Evolutionary conservation across 495 filamentous ascomycete genomes (phyloP), one percentile per base, ranked within the genome.

Genomic region (Podospora tetraspora): DNA sequence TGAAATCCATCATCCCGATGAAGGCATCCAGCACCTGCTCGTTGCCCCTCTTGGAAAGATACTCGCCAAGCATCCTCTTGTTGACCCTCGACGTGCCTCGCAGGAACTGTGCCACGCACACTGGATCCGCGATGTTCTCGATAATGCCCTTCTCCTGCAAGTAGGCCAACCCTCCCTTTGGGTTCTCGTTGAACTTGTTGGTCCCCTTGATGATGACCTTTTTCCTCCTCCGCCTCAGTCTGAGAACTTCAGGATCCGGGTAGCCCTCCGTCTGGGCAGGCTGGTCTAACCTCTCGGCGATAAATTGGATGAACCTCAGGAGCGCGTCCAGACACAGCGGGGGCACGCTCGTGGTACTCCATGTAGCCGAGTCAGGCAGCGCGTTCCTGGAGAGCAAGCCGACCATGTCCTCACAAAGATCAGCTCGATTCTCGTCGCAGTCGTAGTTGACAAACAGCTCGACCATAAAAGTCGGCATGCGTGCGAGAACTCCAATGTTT

Each of bases 361-460:
- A 99, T 24, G 94, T 98, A 12, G 94, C 96, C 3, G 95, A 97
- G 74, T 99, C 95, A 9, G 95, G 95, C 72, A 99, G 93, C 11
- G 95, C 95, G 74, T 96, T 98, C 66, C 95, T 85, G 29, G 95
- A 93, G 52, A 99, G 84, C 52, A 99, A 79, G 3, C 95, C 94
- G 59, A 99, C 87, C 84, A 98, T 89, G 73, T 99, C 95, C 77
- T 96, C 92, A 73, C 96, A 99, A 3, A 99, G 78, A 78, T 98
- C 95, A 43, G 88, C 89, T 30, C 96, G 88, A 76, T 98, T 92
- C 37, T 93, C 89, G 71, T 97, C 94, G 70, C 94, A 98, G 79
- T 99, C 95, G 74, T 99, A 99, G 79, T 99, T 99, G 79, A 97
- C 87, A 72, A 95, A 98, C 19, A 99, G 84, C 76, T 99, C 95